These are phyloP conservation scores for Yarrowia sp. DNA, from an alignment of 805 yeast genomes.

Conservation along the genomic window DNA sequence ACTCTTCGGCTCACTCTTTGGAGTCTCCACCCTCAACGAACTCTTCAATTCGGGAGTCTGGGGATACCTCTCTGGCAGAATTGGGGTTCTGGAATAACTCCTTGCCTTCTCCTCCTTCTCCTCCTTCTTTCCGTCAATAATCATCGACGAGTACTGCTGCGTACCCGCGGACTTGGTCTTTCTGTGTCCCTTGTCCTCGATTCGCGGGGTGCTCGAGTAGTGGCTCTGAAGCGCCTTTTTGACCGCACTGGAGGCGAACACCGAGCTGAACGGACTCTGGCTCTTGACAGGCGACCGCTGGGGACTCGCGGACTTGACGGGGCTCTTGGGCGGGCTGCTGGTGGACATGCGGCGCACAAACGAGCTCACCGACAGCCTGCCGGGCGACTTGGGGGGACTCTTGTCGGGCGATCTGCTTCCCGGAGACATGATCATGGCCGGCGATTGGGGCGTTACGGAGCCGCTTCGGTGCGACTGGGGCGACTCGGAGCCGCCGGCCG, in stretches of 20 bases:
- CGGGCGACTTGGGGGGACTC: neutral
- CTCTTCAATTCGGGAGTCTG: neutral
- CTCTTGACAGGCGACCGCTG: neutral
- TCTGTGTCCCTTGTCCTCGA: constrained; percentile 1
- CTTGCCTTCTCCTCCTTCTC: neutral
- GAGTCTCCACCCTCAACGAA: neutral
- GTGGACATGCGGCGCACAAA: constrained; percentile 8
- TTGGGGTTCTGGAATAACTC: neutral
- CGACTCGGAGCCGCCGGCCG: constrained; percentile 17
- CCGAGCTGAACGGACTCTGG: neutral
- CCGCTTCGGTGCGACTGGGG: neutral
- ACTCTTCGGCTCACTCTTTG: constrained; percentile 19
- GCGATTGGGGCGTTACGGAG: neutral
- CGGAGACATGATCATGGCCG: constrained; percentile 19
- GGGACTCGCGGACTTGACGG: neutral
- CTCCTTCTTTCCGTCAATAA: neutral
- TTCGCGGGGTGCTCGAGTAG: neutral
- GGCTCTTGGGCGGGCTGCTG: constrained; percentile 15
- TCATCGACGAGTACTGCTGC: constrained; percentile 21
- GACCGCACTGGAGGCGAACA: neutral
- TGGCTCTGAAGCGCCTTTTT: constrained; percentile 2
- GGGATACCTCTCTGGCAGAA: neutral
- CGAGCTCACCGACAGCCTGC: neutral
- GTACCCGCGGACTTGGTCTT: neutral
- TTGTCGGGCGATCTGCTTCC: constrained; percentile 21